These are phyloP conservation scores for Colletotrichum ledebouriae DNA, from an alignment of 2,329 filamentous ascomycete genomes.

Conservation along the genomic window DNA sequence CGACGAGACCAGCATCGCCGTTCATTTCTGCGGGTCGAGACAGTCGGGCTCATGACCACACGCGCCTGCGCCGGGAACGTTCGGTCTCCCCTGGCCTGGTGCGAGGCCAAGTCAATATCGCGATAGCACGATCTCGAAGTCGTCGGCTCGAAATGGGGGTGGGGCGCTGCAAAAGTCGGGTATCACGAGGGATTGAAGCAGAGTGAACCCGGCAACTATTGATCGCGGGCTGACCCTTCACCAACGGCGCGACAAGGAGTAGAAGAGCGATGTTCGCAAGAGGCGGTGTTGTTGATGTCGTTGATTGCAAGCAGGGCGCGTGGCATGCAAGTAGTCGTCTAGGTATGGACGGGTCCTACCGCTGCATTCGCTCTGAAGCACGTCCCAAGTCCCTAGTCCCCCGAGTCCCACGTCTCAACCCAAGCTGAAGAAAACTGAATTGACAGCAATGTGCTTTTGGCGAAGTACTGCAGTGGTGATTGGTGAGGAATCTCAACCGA, in stretches of 20 bases:
- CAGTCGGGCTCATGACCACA: constrained; percentile 38
- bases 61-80: constrained; percentile 9
- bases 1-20: constrained; percentile 70
- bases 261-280: not conserved
- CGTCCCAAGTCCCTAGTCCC: too few species aligned
- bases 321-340: not conserved
- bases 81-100: constrained; percentile 10
- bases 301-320: not conserved
- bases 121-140: not conserved
- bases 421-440: not conserved
- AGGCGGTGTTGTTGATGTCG: constrained; percentile 4
- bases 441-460: too few species aligned
- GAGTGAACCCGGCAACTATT: not conserved
- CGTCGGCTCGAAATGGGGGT: not conserved
- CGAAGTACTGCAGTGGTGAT: too few species aligned
- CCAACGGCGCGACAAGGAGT: not conserved
- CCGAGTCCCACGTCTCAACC: not conserved
- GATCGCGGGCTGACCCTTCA: not conserved
- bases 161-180: constrained; percentile 7
- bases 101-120: not conserved
- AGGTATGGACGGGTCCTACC: not conserved
- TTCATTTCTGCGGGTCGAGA: constrained; percentile 59
- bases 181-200: not conserved
- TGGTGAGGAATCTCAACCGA: not conserved
- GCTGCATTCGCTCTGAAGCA: not conserved